Conservation (phyloP, 2,329 filamentous ascomycete species). For the Sarocladiaceae sp. region DNA sequence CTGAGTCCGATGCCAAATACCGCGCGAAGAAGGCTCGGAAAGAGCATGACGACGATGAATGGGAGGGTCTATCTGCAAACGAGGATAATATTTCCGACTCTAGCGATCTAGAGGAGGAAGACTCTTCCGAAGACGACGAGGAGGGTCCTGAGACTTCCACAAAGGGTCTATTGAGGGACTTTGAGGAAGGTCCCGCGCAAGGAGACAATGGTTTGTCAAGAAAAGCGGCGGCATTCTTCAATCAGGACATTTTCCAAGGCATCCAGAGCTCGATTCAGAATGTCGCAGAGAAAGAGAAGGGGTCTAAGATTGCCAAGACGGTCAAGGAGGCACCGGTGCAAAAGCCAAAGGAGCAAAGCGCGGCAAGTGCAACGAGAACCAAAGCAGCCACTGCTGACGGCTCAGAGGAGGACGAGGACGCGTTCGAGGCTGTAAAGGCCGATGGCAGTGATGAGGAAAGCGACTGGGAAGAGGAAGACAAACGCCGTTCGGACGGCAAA, state of each 20-base stretch:
- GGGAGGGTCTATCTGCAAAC: slow-evolving; percentile 77
- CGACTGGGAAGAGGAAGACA: slow-evolving; percentile 60
- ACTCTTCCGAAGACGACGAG: slow-evolving; percentile 28
- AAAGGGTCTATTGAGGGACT: slow-evolving; percentile 28
- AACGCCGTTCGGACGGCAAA: slow-evolving; percentile 56
- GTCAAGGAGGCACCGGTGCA: slow-evolving; percentile 14
- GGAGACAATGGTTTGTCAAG: slow-evolving; percentile 58
- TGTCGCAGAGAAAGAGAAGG: slow-evolving; percentile 29
- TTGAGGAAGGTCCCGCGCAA: slow-evolving; percentile 37
- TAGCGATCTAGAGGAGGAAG: slow-evolving; percentile 55
- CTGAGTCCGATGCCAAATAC: slow-evolving; percentile 77
- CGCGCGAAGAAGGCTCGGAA: slow-evolving; percentile 83
- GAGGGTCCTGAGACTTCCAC: slow-evolving; percentile 16
- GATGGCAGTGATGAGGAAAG: slow-evolving; percentile 34
- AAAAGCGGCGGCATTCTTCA: slow-evolving; percentile 83
- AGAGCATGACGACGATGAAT: slow-evolving; percentile 79
- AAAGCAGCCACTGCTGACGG: slow-evolving; percentile 11
- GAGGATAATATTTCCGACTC: slow-evolving; percentile 50
- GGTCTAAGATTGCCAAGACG: slow-evolving; percentile 20
- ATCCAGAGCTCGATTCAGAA: slow-evolving; percentile 48
- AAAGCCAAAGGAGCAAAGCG: slow-evolving; percentile 10
- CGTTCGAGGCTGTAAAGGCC: slow-evolving; percentile 57
- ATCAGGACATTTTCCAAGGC: slow-evolving; percentile 88
- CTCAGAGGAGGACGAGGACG: slow-evolving; percentile 31
- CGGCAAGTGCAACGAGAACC: slow-evolving; percentile 3